Evolutionary conservation across 495 filamentous ascomycete genomes (phyloP).

Genomic region (Lentithecium fluviatile): DNA sequence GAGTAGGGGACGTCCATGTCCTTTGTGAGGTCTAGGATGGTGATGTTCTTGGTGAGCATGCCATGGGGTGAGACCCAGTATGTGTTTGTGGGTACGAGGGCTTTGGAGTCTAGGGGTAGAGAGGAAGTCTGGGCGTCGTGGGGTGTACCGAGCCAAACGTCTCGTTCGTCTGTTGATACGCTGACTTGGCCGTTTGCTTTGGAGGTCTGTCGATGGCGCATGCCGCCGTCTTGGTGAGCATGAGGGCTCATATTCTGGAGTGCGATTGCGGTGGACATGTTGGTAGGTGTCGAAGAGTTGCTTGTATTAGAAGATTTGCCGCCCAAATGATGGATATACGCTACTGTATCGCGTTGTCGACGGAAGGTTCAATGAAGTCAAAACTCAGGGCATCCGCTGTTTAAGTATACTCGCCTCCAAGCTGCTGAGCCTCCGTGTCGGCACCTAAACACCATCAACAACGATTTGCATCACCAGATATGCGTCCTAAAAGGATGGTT

Average conservation of each 20-base stretch:
- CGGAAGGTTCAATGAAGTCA: no score
- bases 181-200: constrained; percentile 1
- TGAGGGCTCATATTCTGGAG: constrained; percentile 8
- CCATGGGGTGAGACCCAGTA: constrained; percentile 31
- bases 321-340: not conserved
- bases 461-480: not conserved
- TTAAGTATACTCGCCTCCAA: no score
- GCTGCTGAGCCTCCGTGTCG: no score
- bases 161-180: not conserved
- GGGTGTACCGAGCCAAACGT: constrained; percentile 5
- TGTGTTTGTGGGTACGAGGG: constrained; percentile 23
- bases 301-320: not conserved
- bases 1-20: constrained; percentile 13
- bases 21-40: constrained; percentile 28
- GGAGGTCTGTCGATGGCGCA: constrained; percentile 10
- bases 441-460: not conserved
- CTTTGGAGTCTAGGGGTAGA: constrained; percentile 10
- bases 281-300: not conserved
- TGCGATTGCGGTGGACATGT: constrained; percentile 25
- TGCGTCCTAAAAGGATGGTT: not conserved
- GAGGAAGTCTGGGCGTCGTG: constrained; percentile 3
- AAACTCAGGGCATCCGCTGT: no score
- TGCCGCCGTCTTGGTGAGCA: not conserved
- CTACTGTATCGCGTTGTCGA: no score
- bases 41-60: constrained; percentile 24